Percentiles rank a stretch among this genome's conserved stretches.
phyloP scores from a whole-genome alignment of 2,329 filamentous ascomycete species.

The Trichoderma polysporum region DNA sequence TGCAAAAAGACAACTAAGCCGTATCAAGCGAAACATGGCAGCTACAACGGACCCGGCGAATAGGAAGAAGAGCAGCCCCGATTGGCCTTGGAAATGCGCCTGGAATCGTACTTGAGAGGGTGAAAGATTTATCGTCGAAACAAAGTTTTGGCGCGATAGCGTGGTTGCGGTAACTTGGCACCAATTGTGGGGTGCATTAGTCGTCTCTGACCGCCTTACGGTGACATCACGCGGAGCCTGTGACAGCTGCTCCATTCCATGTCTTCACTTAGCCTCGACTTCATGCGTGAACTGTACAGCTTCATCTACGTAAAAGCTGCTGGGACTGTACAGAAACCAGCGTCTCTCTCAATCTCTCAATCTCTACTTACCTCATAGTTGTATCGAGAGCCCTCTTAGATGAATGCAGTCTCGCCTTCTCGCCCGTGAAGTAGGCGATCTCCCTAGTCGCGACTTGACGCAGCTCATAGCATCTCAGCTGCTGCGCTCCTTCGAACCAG shows the following conservation, averaged over 20 bases:
- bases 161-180: background rate
- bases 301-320: background rate
- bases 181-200: slow-evolving; percentile 21
- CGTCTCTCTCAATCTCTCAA: background rate
- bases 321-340: background rate
- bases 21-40: slow-evolving; percentile 7
- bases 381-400: slow-evolving; percentile 22
- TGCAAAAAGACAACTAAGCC: background rate
- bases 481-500: slow-evolving; percentile 66
- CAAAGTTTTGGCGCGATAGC: slow-evolving; percentile 12
- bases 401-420: slow-evolving; percentile 74
- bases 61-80: background rate
- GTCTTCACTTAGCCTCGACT: background rate
- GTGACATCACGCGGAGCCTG: slow-evolving; percentile 17
- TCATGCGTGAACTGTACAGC: background rate
- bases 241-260: slow-evolving; percentile 1
- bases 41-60: background rate
- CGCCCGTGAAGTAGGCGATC: slow-evolving; percentile 70
- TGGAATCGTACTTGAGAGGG: background rate
- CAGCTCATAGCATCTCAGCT: slow-evolving; percentile 64
- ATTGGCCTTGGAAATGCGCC: background rate
- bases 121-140: slow-evolving; percentile 1
- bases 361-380: too few species aligned
- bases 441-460: slow-evolving; percentile 63
- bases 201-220: background rate